phyloP scores from a whole-genome alignment of 2,329 filamentous ascomycete genomes.

The Colletotrichum kahawae region DNA sequence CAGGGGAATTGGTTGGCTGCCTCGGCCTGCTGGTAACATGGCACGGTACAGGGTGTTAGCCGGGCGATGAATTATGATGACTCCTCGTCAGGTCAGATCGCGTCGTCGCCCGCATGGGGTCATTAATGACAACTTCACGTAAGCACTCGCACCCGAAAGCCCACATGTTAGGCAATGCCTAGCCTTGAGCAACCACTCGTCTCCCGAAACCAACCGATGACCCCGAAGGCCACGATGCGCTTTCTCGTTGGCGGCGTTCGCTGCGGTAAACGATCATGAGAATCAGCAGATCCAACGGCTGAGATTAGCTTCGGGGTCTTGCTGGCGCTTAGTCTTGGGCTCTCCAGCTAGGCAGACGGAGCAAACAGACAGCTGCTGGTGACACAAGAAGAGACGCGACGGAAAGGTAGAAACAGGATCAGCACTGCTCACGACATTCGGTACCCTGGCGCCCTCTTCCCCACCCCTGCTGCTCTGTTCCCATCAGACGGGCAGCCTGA shows the following conservation, averaged over 20 bases:
- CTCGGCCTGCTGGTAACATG: constrained; percentile 11
- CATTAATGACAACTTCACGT: constrained; percentile 17
- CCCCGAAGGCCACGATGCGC: not conserved
- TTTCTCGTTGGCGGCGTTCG: not conserved
- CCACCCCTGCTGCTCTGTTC: constrained; percentile 16
- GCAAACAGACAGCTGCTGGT: constrained; percentile 12
- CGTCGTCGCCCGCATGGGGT: constrained; percentile 16
- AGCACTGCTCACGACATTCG: constrained; percentile 17
- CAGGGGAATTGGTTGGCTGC: constrained; percentile 11
- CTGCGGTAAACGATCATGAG: not conserved
- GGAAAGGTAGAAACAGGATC: constrained; percentile 14
- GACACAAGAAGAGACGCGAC: constrained; percentile 3
- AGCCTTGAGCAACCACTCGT: not conserved
- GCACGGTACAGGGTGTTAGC: constrained; percentile 1
- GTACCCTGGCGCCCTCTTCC: constrained; percentile 1
- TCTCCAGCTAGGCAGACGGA: not conserved
- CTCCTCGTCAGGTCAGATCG: constrained; percentile 9
- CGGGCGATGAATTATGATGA: constrained; percentile 12
- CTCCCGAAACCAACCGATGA: constrained; percentile 4
- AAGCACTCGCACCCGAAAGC: constrained; percentile 4
- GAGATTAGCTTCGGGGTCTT: not conserved
- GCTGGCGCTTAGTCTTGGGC: not conserved
- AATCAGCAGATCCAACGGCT: not conserved
- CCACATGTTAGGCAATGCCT: not conserved
- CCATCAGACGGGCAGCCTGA: constrained; percentile 20